These are phyloP conservation scores for Trichosporon asahii DNA, from an alignment of 1,284 basidiomycete genomes.

Conservation along the genomic window DNA sequence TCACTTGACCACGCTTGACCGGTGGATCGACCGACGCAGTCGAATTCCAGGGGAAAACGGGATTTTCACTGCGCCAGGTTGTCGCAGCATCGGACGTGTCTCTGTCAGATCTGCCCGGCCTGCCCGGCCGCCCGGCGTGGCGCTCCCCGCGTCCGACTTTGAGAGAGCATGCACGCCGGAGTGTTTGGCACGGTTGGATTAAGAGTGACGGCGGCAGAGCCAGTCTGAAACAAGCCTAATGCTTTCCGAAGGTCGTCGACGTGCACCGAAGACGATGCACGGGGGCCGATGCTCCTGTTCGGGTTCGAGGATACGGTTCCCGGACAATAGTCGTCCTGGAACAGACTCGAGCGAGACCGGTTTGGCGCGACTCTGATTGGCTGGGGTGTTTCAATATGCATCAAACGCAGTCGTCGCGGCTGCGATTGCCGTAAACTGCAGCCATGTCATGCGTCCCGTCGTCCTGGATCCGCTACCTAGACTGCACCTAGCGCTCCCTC, in stretches of 20 bases:
- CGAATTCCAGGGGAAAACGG: slow-evolving; percentile 2
- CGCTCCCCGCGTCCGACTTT: background rate
- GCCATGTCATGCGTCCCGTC: background rate
- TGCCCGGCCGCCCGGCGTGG: background rate
- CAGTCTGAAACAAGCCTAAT: background rate
- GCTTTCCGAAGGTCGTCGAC: background rate
- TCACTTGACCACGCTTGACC: background rate
- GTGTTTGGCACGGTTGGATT: background rate
- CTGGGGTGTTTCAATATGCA: background rate
- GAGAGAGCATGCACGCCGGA: background rate
- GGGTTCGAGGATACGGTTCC: background rate
- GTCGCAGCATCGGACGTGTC: background rate
- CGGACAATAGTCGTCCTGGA: background rate
- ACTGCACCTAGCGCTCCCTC: background rate
- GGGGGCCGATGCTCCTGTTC: background rate
- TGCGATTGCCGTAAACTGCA: background rate
- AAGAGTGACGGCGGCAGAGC: background rate
- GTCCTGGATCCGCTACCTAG: slow-evolving; percentile 5
- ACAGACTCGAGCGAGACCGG: background rate
- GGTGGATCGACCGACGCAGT: background rate
- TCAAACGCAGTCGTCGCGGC: background rate
- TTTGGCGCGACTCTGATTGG: background rate
- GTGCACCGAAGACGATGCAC: background rate
- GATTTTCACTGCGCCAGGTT: background rate
- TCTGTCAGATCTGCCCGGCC: background rate